A percentile compares a stretch with the other conserved stretches of the same genome.
Evolutionary conservation across 768 basidiomycete genomes (phyloP).

Genomic region (Podaxis rugospora): DNA sequence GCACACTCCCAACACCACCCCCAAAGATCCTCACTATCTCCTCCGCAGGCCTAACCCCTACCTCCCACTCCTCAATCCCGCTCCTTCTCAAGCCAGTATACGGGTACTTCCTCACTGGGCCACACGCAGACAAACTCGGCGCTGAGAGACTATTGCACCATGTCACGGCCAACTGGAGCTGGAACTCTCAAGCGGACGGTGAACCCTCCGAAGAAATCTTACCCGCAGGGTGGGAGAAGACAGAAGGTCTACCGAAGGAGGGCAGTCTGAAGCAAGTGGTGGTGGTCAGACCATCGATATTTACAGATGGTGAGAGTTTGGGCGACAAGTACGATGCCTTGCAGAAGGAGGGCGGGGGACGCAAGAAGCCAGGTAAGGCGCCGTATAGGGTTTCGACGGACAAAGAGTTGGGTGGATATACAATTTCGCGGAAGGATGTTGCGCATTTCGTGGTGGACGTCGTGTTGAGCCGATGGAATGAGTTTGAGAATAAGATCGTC

Average conservation of each 20-base stretch:
- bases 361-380: slow-evolving; percentile 13
- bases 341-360: neutral
- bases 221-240: slow-evolving; percentile 36
- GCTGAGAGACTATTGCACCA: slow-evolving; percentile 48
- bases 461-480: slow-evolving; percentile 41
- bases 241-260: slow-evolving; percentile 33
- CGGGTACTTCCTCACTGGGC: slow-evolving; percentile 32
- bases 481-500: slow-evolving; percentile 47
- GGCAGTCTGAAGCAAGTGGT: slow-evolving; percentile 43
- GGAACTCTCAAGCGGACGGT: slow-evolving; percentile 34
- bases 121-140: slow-evolving; percentile 61
- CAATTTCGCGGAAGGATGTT: slow-evolving; percentile 60
- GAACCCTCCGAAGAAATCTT: slow-evolving; percentile 41
- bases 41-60: slow-evolving; percentile 44
- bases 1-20: slow-evolving; percentile 43
- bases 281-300: slow-evolving; percentile 52
- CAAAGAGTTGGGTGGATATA: slow-evolving; percentile 39
- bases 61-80: slow-evolving; percentile 43
- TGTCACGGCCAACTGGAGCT: slow-evolving; percentile 40
- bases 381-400: slow-evolving; percentile 41
- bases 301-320: slow-evolving; percentile 53
- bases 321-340: slow-evolving; percentile 24
- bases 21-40: slow-evolving; percentile 54
- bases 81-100: slow-evolving; percentile 46
- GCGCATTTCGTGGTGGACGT: slow-evolving; percentile 59